Base-by-base conservation (phyloP, 2,329 filamentous ascomycete genomes). In the Knufia fluminis region DNA sequence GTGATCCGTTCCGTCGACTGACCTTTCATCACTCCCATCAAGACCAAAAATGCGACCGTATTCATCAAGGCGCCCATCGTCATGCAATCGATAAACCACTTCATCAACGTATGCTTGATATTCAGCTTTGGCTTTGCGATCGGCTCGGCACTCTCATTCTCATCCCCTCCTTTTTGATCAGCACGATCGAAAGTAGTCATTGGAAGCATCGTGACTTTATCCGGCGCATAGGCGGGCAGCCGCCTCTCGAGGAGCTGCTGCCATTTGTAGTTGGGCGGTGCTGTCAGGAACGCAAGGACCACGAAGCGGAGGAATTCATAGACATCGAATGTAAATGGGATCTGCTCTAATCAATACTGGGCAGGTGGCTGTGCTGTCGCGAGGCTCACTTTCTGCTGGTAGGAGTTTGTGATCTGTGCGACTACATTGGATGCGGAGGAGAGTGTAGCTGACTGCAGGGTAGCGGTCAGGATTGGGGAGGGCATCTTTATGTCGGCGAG, bases 201-300 rank as follows among this genome's bases (percentile, higher is more conserved):
- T 8, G 46, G 46, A 2, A 49, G 38, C 17, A 12, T 19, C 10
- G 46, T 54, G 71, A 9, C 28, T 23, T 17, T 14, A 16, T 49
- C 39, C 10, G 17, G 23, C n/a, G 22, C 39, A 43, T 49, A 69
- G 0, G 73, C 74, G 0, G 77, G 77, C 49, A 78, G 77, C 8
- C 62, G 68, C 19, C 67, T 65, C 61, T 80, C 77, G 24, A 80
- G 69, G 24, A 70, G 70, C 48, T 74, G 70, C 56, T 80, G 76
- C 77, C 78, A 81, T 49, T 75, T 63, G 57, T 76, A 79, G 54
- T 78, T 79, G 45, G 77, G 71, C 4, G 78, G 78, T 1, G 76
- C 71, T 3, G 73, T 73, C 36, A 80, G 62, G 49, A 80, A 61
- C 2, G 75, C 69, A 46, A 76, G 70, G 32, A 71, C 65, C 33